Conservation (phyloP, 1,139 yeast species). For the Trichomonascaceae sp. region DNA sequence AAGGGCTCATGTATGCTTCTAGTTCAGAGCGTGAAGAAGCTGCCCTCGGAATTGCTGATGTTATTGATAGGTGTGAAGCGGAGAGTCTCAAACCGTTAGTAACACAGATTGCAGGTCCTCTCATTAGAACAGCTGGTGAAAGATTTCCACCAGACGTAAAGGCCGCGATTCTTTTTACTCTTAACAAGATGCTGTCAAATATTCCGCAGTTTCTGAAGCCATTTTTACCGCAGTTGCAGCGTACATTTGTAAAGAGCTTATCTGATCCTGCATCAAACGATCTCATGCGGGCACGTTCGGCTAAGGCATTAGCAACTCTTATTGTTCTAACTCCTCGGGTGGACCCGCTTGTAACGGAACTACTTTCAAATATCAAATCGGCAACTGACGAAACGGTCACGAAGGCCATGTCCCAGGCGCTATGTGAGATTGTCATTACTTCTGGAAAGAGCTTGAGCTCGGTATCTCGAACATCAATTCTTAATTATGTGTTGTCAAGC, state of each 20-base stretch:
- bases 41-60: constrained; percentile 84
- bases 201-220: constrained; percentile 92
- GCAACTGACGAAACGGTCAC: constrained; percentile 60
- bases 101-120: constrained; percentile 92
- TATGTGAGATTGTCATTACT: constrained; percentile 73
- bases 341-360: constrained; percentile 83
- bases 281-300: constrained; percentile 76
- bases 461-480: constrained; percentile 59
- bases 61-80: constrained; percentile 82
- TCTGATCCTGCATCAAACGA: constrained; percentile 64
- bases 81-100: constrained; percentile 78
- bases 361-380: constrained; percentile 64
- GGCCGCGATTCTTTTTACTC: constrained; percentile 81
- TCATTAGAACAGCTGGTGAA: constrained; percentile 97
- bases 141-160: constrained; percentile 85
- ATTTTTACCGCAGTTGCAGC: constrained; percentile 92
- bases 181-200: constrained; percentile 69
- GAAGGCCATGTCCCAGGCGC: constrained; percentile 78
- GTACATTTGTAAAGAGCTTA: constrained; percentile 91
- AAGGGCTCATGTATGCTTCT: constrained; percentile 92
- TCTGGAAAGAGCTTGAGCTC: constrained; percentile 78
- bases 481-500: constrained; percentile 64
- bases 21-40: constrained; percentile 78
- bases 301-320: constrained; percentile 78
- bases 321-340: constrained; percentile 89